Evolutionary conservation across 257 asterid genomes (phyloP).

Genomic region (Paulownia fortunei): DNA sequence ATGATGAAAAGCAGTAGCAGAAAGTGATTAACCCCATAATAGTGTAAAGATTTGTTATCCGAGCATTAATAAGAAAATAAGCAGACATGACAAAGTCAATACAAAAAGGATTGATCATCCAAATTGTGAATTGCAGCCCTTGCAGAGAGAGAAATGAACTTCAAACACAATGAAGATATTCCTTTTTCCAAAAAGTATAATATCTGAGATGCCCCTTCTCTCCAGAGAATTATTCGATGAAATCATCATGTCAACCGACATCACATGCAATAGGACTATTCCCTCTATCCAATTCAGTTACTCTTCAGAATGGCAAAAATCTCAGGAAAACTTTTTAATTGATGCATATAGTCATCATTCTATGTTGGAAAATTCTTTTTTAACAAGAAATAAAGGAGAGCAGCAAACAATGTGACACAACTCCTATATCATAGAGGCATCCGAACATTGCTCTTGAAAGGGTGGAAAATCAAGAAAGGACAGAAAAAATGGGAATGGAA

Average conservation of each 20-base stretch:
- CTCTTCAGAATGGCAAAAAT: background rate
- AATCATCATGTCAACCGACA: slow-evolving; percentile 17
- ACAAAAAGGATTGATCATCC: background rate
- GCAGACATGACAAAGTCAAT: background rate
- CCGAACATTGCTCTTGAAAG: background rate
- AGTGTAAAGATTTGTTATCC: background rate
- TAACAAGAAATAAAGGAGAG: slow-evolving; percentile 11
- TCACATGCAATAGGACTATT: background rate
- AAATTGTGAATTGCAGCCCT: background rate
- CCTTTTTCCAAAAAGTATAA: background rate
- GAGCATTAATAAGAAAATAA: slow-evolving; percentile 10
- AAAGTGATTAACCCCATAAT: slow-evolving; percentile 4
- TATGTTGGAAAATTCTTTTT: background rate
- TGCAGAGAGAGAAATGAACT: background rate
- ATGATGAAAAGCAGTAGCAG: slow-evolving; percentile 12
- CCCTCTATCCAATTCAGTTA: slow-evolving; percentile 14
- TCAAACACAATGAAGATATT: slow-evolving; percentile 6
- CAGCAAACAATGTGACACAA: slow-evolving; percentile 3
- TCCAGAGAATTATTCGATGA: background rate
- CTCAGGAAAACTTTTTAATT: background rate
- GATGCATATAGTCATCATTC: background rate
- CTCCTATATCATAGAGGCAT: slow-evolving; percentile 1
- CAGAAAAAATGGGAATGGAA: background rate
- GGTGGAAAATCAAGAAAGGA: background rate
- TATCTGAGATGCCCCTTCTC: background rate